A percentile compares a stretch with the other conserved stretches of the same genome.
These are phyloP conservation scores for Suillus variegatus DNA, from an alignment of 768 basidiomycete genomes.

Conservation along the genomic window DNA sequence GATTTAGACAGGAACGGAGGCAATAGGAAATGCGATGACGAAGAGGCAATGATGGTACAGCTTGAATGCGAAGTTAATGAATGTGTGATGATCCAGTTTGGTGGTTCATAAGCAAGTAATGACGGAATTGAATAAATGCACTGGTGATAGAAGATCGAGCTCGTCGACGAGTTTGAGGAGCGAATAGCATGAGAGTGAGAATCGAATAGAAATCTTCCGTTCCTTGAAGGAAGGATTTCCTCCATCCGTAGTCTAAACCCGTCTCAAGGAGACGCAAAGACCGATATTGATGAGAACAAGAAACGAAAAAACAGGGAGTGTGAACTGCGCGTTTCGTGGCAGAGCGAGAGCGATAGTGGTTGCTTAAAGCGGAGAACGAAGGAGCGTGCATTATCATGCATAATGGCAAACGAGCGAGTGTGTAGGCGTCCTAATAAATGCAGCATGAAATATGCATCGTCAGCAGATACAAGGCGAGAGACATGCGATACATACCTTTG, in stretches of 20 bases:
- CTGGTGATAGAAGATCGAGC: conserved; percentile 8
- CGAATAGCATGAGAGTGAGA: conserved; percentile 4
- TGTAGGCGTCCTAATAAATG: neutral
- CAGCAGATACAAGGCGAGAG: neutral
- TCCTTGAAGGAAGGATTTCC: conserved; percentile 11
- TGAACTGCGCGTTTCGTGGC: conserved; percentile 5
- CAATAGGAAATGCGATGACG: neutral
- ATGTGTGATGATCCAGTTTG: conserved; percentile 4
- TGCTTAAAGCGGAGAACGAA: neutral
- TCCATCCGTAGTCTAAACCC: neutral
- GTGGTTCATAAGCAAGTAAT: conserved; percentile 1
- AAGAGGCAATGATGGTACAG: neutral
- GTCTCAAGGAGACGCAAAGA: neutral
- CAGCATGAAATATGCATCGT: neutral
- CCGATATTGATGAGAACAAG: neutral
- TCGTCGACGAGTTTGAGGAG: neutral
- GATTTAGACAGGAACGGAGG: neutral
- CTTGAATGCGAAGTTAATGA: neutral
- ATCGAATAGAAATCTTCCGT: neutral
- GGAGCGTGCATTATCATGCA: conserved; percentile 4
- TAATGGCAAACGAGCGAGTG: conserved; percentile 7
- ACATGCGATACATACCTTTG: conserved; percentile 16
- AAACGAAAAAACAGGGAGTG: neutral
- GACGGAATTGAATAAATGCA: conserved; percentile 3
- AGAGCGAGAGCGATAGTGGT: neutral